phyloP scores from a whole-genome alignment of 192 early-diverging fungal genomes.

The Backusella liffmaniae region DNA sequence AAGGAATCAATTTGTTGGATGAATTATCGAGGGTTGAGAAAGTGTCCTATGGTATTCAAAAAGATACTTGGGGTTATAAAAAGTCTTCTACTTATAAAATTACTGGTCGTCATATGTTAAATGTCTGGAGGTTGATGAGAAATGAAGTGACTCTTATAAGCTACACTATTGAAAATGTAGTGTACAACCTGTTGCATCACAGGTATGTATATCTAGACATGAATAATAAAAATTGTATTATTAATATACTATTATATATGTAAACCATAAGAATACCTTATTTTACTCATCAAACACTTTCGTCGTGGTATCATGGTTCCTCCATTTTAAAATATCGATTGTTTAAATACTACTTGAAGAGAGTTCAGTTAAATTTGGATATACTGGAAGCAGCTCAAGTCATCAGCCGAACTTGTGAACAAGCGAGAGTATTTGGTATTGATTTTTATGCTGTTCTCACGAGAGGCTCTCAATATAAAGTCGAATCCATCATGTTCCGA shows the following conservation, averaged over 20 bases:
- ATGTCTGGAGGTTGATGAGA: conserved; percentile 88
- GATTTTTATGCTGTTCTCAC: conserved; percentile 85
- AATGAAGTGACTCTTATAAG: conserved; percentile 71
- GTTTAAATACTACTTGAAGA: conserved; percentile 65
- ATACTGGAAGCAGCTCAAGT: conserved; percentile 72
- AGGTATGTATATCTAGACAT: conserved; percentile 46
- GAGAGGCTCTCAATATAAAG: conserved; percentile 90
- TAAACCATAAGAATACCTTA: conserved; percentile 58
- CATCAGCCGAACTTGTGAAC: conserved; percentile 73
- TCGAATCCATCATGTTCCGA: conserved; percentile 80
- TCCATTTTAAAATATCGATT: conserved; percentile 57
- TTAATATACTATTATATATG: conserved; percentile 1
- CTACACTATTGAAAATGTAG: conserved; percentile 79
- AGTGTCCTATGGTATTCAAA: neutral
- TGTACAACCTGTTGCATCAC: conserved; percentile 66
- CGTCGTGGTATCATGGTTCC: conserved; percentile 62
- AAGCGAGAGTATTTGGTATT: conserved; percentile 89
- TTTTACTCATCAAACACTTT: conserved; percentile 55
- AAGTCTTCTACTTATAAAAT: conserved; percentile 65
- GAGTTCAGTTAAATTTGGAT: conserved; percentile 62
- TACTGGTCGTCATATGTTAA: conserved; percentile 79
- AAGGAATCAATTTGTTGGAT: conserved; percentile 30
- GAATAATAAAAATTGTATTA: neutral
- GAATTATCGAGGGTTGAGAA: conserved; percentile 23
- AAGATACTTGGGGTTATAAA: conserved; percentile 55